Evolutionary conservation across 176 grass and related monocot species (phyloP), one percentile per base, ranked within the genome.

Genomic region (Carex littledalei): DNA sequence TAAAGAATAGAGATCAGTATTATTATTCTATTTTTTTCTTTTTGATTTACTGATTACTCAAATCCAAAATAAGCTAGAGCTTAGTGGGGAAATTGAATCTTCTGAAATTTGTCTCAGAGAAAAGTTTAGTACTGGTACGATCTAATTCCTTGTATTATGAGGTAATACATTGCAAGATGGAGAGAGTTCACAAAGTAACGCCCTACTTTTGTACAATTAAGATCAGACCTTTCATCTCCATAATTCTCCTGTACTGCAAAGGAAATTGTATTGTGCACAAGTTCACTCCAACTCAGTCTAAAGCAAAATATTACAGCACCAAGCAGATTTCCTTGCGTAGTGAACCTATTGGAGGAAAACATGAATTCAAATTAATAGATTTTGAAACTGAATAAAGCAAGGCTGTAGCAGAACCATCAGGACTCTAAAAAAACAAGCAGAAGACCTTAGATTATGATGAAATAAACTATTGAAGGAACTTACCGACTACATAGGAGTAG

Each of bases 401-500:
- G 11, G 22, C 13, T 34, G 21, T 75, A 75, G 13, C 20, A 75
- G 11, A 52, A 75, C 1, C 21, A 76, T 14, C 14, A 26, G 26
- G 26, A 26, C 26, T 26, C 26, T 26, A 26, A 26, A 26, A 26
- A 26, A 26, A 26, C 26, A 26, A 26, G 55, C 49, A 39, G 0
- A 0, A 39, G 37, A 39, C 5, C 37, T 39, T 39, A 6, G 37
- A 39, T 11, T 65, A 26, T 45, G 6, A 64, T 45, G 34, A 45
- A 63, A 11, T 2, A 81, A 29, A 18, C 45, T 18, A 81, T 63
- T n/a, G 39, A 54, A 56, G 52, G 22, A 52, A 83, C 63, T 83
- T 60, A 69, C 81, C 18, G 24, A 56, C 31, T 86, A 86, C 15
- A 84, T 31, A 75, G 26, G 26, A 26, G 65, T 59, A 56, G 70